Base-by-base conservation (phyloP, 805 yeast genomes). In the Diddensiella transvaalensis region DNA sequence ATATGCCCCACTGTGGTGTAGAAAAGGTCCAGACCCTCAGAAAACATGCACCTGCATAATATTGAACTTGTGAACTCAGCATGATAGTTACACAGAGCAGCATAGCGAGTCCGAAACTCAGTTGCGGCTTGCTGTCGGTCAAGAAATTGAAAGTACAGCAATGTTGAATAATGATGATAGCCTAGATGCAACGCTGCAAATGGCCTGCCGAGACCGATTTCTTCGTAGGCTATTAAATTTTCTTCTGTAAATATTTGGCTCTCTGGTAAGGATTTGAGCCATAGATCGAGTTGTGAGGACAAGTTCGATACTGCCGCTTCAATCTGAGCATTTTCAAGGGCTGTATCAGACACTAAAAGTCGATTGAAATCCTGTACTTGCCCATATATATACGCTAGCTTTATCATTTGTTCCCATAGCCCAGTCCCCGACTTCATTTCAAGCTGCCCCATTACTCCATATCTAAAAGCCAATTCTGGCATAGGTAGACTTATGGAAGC, bases 151-250 rank as follows among this genome's bases (percentile, higher is more conserved):
- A 46, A 46, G 46, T 44, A 46, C 22, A 46, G 40, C 2, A 46
- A 19, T 10, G 26, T 15, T 5, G 43, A 21, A 19, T 46, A 46
- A 30, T 46, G 49, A 30, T 46, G 49, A 38, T 26, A 46, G 5
- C 49, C 49, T 18, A 44, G 21, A 36, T 46, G 49, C 18, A 46
- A 30, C 11, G 49, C 51, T 3, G 29, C 17, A 45, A 46, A 46
- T 8, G 51, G 37, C 10, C 52, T n/a, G n/a, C 40, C 49, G 13
- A 46, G 13, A 13, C 49, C 49, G 15, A 47, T 3, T 3, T 22
- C 26, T 17, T n/a, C 5, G 29, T n/a, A 46, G 15, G 19, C 19
- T 26, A 21, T 33, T 13, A 46, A 21, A 26, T 46, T 42, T 3
- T n/a, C 21, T 22, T 44, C 51, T 15, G 21, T 46, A 30, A 46